These are phyloP conservation scores for Paraglomus brasilianum DNA, from an alignment of 192 early-diverging fungal genomes.

Conservation along the genomic window DNA sequence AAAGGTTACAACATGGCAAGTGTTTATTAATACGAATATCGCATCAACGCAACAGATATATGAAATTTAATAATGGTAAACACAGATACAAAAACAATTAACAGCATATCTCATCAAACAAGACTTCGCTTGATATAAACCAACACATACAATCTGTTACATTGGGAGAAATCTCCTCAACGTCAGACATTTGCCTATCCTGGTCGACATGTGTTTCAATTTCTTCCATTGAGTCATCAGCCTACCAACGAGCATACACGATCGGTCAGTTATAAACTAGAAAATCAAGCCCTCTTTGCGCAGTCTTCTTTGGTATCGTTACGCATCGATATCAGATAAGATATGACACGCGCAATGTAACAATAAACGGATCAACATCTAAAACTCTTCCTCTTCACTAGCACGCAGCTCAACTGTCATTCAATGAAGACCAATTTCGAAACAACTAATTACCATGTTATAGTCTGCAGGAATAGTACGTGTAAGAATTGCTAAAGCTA, in stretches of 20 bases:
- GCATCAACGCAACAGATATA: not conserved
- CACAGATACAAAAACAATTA: not conserved
- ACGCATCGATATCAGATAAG: not conserved
- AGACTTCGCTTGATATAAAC: not conserved
- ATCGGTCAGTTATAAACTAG: conserved; percentile 16
- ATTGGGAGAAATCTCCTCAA: conserved; percentile 33
- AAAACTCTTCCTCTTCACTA: not conserved
- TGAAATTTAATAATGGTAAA: conserved; percentile 1
- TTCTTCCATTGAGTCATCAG: conserved; percentile 39
- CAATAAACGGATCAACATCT: not conserved
- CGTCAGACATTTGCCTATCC: conserved; percentile 36
- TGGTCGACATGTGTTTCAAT: conserved; percentile 29
- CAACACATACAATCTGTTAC: conserved; percentile 23
- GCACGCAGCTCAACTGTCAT: conserved; percentile 3
- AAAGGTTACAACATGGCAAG: not conserved
- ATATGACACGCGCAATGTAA: not conserved
- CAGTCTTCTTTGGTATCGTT: not conserved
- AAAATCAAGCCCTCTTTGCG: not conserved
- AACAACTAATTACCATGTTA: conserved; percentile 28
- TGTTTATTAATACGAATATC: not conserved
- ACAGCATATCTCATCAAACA: not conserved
- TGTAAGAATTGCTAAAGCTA: conserved; percentile 23
- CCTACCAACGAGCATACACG: conserved; percentile 12
- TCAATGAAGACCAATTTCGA: not conserved
- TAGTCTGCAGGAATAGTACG: conserved; percentile 30